These are phyloP conservation scores for Pichia gijzeniarum DNA, from an alignment of 805 yeast species.

Conservation along the genomic window DNA sequence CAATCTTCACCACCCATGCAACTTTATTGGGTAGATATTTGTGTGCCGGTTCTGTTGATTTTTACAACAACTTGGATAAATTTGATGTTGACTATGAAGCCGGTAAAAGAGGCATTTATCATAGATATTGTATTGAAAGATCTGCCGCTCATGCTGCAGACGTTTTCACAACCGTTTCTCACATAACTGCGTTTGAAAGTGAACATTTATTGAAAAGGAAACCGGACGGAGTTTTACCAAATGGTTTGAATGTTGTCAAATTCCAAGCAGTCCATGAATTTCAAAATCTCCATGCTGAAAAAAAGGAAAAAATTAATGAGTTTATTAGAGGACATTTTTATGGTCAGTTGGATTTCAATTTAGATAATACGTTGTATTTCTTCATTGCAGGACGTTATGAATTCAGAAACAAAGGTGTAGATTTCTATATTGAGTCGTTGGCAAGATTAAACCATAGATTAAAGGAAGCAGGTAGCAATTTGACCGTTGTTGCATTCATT, in stretches of 20 bases:
- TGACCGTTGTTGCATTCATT: conserved; percentile 93
- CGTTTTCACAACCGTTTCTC: conserved; percentile 95
- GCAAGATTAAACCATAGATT: conserved; percentile 87
- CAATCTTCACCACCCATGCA: conserved; percentile 96
- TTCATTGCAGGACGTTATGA: conserved; percentile 98
- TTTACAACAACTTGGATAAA: conserved; percentile 78
- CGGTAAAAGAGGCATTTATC: conserved; percentile 95
- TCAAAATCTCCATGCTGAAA: conserved; percentile 89
- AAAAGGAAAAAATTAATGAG: conserved; percentile 88
- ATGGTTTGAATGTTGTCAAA: conserved; percentile 91
- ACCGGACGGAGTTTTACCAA: conserved; percentile 97
- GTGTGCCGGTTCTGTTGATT: conserved; percentile 95
- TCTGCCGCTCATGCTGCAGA: conserved; percentile 95
- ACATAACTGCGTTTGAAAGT: conserved; percentile 93
- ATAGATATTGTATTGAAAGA: conserved; percentile 92
- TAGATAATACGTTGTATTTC: conserved; percentile 89
- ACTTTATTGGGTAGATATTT: conserved; percentile 89
- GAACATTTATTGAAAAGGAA: conserved; percentile 90
- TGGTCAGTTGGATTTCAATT: conserved; percentile 91
- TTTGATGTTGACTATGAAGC: conserved; percentile 98
- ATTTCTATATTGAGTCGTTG: conserved; percentile 84
- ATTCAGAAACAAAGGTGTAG: conserved; percentile 94
- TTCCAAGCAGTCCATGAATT: conserved; percentile 97
- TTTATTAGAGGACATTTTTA: conserved; percentile 96
- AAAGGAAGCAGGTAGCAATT: conserved; percentile 73